Evolutionary conservation across 768 basidiomycete genomes (phyloP), one percentile per base, ranked within the genome.

Genomic region (Lactarius deliciosus): DNA sequence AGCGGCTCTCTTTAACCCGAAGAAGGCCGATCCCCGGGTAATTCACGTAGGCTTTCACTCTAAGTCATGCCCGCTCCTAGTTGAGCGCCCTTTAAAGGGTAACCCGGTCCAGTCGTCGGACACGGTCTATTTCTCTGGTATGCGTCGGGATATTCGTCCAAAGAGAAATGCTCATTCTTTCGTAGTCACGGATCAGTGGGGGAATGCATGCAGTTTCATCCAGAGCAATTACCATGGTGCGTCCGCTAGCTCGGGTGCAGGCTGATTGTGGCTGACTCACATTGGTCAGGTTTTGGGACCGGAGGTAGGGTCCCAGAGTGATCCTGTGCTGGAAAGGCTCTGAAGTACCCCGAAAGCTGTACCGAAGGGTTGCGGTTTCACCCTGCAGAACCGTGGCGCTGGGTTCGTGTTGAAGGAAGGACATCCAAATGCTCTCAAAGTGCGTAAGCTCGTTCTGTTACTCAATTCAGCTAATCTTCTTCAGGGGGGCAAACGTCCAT

Each of bases 321-420:
- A 25, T 55, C 36, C 55, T 16, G 16, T 28, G 28, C 1, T 15
- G 50, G 43, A 41, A 34, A 15, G 5, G n/a, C 1, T 18, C n/a
- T 38, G 10, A 57, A 64, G 38, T 40, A 66, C 40, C 68, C 54
- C 55, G 20, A 71, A 54, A 86, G 96, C 96, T 38, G 81, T 99
- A 45, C 97, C 97, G 0, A 89, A 91, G 71, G 94, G 90, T 0
- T 97, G 95, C 72, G 97, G 97, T 0, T 99, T 99, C 76, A 97
- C 95, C 0, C 82, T 99, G 16, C 97, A 99, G 77, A 97, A 97
- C 76, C 84, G 97, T 64, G 97, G 97, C 2, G 81, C 86, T 13
- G 89, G 91, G 6, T 99, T 99, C 75, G 81, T 86, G 8, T 80
- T 98, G 28, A 81, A 83, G 61, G 85, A 92, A 64, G 86, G 85